A percentile compares a stretch with the other conserved stretches of the same genome.
phyloP scores from a whole-genome alignment of 495 filamentous ascomycete genomes.

The Penicillium riverlandense region DNA sequence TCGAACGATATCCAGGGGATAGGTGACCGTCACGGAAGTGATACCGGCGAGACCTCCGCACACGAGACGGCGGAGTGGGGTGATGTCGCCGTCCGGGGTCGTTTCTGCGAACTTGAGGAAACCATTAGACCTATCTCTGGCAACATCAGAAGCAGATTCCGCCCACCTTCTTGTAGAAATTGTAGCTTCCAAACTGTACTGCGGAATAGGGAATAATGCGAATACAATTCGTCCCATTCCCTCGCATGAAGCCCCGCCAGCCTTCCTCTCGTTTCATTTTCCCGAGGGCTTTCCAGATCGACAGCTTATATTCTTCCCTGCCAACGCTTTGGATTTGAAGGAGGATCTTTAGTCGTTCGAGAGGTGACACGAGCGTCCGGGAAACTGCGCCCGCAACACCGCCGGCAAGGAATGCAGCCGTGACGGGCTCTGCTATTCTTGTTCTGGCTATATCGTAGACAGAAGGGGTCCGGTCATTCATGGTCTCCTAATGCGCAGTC shows the following conservation, averaged over 20 bases:
- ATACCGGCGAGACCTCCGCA: constrained; percentile 89
- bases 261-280: constrained; percentile 98
- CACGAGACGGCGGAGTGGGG: constrained; percentile 60
- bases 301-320: constrained; percentile 85
- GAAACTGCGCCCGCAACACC: constrained; percentile 96
- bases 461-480: constrained; percentile 6
- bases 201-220: constrained; percentile 97
- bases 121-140: neutral
- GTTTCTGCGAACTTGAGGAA: constrained; percentile 59
- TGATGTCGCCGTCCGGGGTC: constrained; percentile 59
- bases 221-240: constrained; percentile 97
- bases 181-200: constrained; percentile 96
- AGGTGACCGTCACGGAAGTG: constrained; percentile 77
- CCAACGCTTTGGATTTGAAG: constrained; percentile 90
- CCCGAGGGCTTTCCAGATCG: constrained; percentile 74
- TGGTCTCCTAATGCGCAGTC: constrained; percentile 5
- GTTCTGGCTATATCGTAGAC: constrained; percentile 12
- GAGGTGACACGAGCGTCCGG: constrained; percentile 88
- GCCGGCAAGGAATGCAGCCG: constrained; percentile 91
- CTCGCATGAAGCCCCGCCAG: constrained; percentile 91
- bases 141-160: too few species aligned
- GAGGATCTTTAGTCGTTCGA: constrained; percentile 95
- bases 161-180: constrained; percentile 88
- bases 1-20: constrained; percentile 91
- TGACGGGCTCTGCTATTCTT: constrained; percentile 57